Base-by-base conservation (phyloP, 805 yeast genomes). In the Middelhovenomyces tepae region DNA sequence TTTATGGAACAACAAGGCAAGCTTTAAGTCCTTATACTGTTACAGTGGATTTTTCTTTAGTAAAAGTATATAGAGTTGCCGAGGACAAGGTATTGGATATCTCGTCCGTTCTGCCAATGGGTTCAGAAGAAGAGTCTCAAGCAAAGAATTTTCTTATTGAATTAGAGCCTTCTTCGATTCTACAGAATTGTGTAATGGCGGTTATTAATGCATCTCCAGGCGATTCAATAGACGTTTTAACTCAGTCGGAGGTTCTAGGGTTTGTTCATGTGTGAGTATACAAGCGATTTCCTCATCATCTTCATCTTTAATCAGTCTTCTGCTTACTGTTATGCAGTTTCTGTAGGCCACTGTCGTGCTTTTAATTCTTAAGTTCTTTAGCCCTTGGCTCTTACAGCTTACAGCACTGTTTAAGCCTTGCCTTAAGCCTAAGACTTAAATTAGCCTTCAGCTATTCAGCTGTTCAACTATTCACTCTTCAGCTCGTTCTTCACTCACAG, bases 11-110 rank as follows among this genome's bases (percentile, higher is more conserved):
- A 4, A 57, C 67, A 13, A 67, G 67, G 28, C 68, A 73, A 4
- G 40, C 48, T n/a, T 64, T 91, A 34, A 78, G 93, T 13, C 97
- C 99, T 2, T 87, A 77, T 55, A 81, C 93, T 4, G 72, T 85
- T 1, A 84, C 86, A 15, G 75, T 77, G 2, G 84, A 75, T 47
- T 63, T 69, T 36, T 65, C 68, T 10, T 79, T 75, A 36, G 59
- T 83, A 7, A 59, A 67, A 1, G 73, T 84, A 2, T 78, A 73
- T 60, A 70, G 74, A 26, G 83, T 89, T 9, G 55, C 59, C 23
- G 61, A 64, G 47, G 43, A 42, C 16, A 41, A 38, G 27, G 5
- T n/a, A 5, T 16, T 20, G 15, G 8, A 18, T 14, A 20, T 13
- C 6, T n/a, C 38, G 7, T 56, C 56, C 7, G 59, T 49, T 17